Evolutionary conservation across 2,329 filamentous ascomycete genomes (phyloP), one percentile per base, ranked within the genome.

Genomic region (Aspergillus chevalieri): DNA sequence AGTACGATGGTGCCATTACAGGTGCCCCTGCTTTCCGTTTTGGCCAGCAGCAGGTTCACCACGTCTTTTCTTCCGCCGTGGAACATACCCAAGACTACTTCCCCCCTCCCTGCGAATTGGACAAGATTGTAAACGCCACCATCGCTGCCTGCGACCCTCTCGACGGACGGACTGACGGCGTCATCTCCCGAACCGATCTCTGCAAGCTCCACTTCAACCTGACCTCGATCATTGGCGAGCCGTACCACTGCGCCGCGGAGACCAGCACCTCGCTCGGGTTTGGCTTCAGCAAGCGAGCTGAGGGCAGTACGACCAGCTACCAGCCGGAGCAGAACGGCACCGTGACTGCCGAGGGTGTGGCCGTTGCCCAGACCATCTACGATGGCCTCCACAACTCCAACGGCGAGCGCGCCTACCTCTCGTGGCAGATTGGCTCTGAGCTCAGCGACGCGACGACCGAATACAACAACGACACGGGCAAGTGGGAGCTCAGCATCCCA

Each of bases 121-220:
- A 50, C n/a, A 65, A 65, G 55, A 64, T 65, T 38, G 67, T 75
- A 7, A 80, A 79, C 57, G 63, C 68, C 45, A 80, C 78, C 0
- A 78, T 82, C 39, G 64, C 65, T 2, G 70, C 70, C 22, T 82
- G 78, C 49, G 78, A 82, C 52, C 60, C 70, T 4, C 63, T 82
- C 6, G 79, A 82, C 49, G 78, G 79, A 1, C 65, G 67, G 45
- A 67, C 65, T 0, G 78, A 82, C 47, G 78, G 78, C 2, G 75
- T 81, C 3, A 68, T 82, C 15, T 63, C 70, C 5, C 68, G 74
- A 3, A 70, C 70, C 1, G 73, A 76, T 49, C 63, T 77, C 1
- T 77, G 74, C 65, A 65, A 65, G 43, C 48, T 72, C 4, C 57
- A 71, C 17, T 74, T 73, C 57, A 69, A 79, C 52, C 54, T 74